phyloP scores from a whole-genome alignment of 257 asterid genomes.

The Scutellaria minor region DNA sequence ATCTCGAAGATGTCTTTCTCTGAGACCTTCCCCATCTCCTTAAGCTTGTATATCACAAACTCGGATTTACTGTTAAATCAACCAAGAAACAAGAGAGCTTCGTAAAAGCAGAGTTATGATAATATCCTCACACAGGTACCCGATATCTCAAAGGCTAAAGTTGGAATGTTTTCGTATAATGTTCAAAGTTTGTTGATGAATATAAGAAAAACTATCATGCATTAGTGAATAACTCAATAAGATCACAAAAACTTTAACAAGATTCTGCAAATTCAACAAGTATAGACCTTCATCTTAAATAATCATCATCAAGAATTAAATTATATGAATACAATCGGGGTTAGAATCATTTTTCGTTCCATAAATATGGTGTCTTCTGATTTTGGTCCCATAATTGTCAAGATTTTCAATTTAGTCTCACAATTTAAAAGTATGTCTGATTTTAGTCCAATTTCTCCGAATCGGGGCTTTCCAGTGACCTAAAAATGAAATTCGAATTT shows the following conservation, averaged over 20 bases:
- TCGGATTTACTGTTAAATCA: constrained; percentile 76
- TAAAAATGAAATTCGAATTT: too few species aligned
- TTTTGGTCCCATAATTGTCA: too few species aligned
- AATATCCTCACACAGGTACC: neutral
- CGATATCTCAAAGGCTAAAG: too few species aligned
- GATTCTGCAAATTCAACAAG: neutral
- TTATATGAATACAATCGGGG: neutral
- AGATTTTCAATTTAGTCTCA: too few species aligned
- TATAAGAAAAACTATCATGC: too few species aligned
- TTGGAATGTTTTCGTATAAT: too few species aligned
- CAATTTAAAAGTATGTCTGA: too few species aligned
- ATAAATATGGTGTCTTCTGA: too few species aligned
- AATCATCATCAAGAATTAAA: neutral
- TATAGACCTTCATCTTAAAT: constrained; percentile 10
- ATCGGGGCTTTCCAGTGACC: too few species aligned
- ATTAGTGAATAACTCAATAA: neutral
- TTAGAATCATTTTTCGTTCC: too few species aligned
- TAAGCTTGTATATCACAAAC: constrained; percentile 83
- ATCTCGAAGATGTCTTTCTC: constrained; percentile 78
- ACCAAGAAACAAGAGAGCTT: neutral
- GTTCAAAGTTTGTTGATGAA: too few species aligned
- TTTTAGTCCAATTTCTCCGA: too few species aligned
- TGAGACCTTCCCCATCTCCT: constrained; percentile 81
- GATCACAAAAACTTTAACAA: neutral
- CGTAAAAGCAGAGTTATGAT: neutral